Base-by-base conservation (phyloP, 805 yeast species). In the Candida maesae region DNA sequence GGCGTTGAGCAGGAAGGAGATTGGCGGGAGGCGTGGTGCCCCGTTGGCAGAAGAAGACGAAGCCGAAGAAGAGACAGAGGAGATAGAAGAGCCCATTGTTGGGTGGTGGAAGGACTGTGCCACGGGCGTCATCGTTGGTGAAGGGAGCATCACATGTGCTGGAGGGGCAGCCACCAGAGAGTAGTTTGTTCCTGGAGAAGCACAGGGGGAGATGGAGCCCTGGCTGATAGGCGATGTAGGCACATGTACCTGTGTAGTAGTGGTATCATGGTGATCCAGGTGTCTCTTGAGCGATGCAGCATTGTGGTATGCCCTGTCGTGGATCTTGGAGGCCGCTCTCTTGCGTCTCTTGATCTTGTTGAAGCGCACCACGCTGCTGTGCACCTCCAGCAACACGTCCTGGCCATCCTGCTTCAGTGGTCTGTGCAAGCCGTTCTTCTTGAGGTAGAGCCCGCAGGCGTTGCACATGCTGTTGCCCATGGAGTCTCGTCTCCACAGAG, bases 391-490 rank as follows among this genome's bases (percentile, higher is more conserved):
- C 35, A 49, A 47, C 9, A 52, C 45, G 16, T 44, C 55, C 9
- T 41, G 29, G 6, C 41, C 36, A 5, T 38, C 38, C 14, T 34
- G 33, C 26, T 42, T 47, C 8, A 43, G 37, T 2, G 42, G 33
- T 12, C 53, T 40, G 32, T 53, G 58, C 2, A 26, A 14, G 3
- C 55, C 56, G 15, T 51, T 55, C 43, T 51, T 53, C 44, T 89
- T 90, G 53, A 83, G 74, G 55, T 89, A 90, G 45, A 91, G 68
- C 1, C 97, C 98, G 68, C 98, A 90, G 0, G 98, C 98, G 61
- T 90, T 90, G 65, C 98, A 91, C 47, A 90, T 67, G 1, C 95
- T 90, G 54, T 84, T 81, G 1, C 97, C 97, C 41, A 82, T 81
- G 0, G 91, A 84, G 55, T 88, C 88, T 41, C 96, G 72, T 47